Evolutionary conservation across 2,329 filamentous ascomycete species (phyloP), one percentile per base, ranked within the genome.

Genomic region (Sphaerulina populicola): DNA sequence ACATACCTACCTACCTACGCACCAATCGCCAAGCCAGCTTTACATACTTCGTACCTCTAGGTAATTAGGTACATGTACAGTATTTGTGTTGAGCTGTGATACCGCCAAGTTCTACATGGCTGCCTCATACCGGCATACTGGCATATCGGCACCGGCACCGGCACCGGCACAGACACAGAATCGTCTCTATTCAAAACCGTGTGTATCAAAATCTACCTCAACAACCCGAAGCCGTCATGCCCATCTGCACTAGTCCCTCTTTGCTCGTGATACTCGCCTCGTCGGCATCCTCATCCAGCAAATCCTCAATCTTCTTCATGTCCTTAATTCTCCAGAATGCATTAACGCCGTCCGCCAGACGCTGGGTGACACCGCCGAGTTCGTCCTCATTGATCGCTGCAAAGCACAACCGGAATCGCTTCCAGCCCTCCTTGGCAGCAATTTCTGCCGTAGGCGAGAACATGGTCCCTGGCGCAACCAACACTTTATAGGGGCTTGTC

Each of bases 321-420:
- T 79, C 76, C 72, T 83, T 86, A 60, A 93, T 81, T 57, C 77
- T 75, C 83, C 86, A 95, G 68, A 95, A 96, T 21, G 74, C 77
- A 53, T 81, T 77, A 15, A 88, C 77, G 0, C 83, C 88, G 31
- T 81, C 75, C 0, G 79, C 81, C 62, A 94, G 82, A 23, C 83
- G 71, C 63, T 78, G 70, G 6, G 79, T 81, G 56, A 82, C 80
- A 4, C 69, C 68, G 21, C 76, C 77, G 4, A 95, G 72, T 37
- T 85, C 79, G 36, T 84, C 81, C 49, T 84, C 83, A n/a, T 79
- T 74, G 68, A 89, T 84, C 1, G 89, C 88, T 1, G 88, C 88
- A 70, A 95, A 96, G 69, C 88, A 94, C 33, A 96, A 64, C 11
- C 90, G 74, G 66, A 82, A 82, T 66, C 83, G 91, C 58, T 78